phyloP scores from a whole-genome alignment of 2,329 filamentous ascomycete genomes.

The Talaromyces sp. region DNA sequence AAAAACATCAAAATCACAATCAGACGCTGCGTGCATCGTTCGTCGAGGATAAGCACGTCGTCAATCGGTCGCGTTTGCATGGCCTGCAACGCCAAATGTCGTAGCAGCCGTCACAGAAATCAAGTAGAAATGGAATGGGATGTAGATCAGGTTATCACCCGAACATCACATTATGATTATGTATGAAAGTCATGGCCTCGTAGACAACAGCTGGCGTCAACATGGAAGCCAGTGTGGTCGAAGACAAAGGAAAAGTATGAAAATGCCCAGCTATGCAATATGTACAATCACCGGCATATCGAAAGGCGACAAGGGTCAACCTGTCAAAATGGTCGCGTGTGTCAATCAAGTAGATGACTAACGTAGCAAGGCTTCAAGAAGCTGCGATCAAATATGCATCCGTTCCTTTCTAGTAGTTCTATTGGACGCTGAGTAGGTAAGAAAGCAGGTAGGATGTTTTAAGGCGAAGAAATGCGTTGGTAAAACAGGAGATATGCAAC shows the following conservation, averaged over 20 bases:
- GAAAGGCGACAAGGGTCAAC: conserved; percentile 1
- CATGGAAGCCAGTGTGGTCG: conserved; percentile 7
- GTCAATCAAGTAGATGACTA: not conserved
- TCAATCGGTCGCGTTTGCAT: conserved; percentile 1
- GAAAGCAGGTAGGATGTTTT: not conserved
- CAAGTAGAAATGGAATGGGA: not conserved
- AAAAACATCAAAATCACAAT: not conserved
- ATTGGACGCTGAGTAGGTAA: not conserved
- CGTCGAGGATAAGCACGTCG: conserved; percentile 12
- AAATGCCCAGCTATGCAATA: conserved; percentile 15
- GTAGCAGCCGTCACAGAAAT: not conserved
- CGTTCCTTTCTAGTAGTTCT: not conserved
- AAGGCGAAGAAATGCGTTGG: conserved; percentile 59
- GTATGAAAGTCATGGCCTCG: conserved; percentile 21
- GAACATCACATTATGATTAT: conserved; percentile 16
- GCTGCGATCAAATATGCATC: not conserved
- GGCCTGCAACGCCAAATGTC: not conserved
- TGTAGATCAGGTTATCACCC: conserved; percentile 3
- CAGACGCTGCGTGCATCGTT: conserved; percentile 1
- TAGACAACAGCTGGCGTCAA: conserved; percentile 16
- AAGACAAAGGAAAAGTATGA: conserved; percentile 16
- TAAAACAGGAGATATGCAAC: conserved; percentile 97
- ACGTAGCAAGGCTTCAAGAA: not conserved
- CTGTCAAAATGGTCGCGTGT: conserved; percentile 8
- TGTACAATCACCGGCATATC: conserved; percentile 19